A percentile compares a stretch with the other conserved stretches of the same genome.
phyloP scores from a whole-genome alignment of 2,329 filamentous ascomycete genomes.

The Penicillium sp. region DNA sequence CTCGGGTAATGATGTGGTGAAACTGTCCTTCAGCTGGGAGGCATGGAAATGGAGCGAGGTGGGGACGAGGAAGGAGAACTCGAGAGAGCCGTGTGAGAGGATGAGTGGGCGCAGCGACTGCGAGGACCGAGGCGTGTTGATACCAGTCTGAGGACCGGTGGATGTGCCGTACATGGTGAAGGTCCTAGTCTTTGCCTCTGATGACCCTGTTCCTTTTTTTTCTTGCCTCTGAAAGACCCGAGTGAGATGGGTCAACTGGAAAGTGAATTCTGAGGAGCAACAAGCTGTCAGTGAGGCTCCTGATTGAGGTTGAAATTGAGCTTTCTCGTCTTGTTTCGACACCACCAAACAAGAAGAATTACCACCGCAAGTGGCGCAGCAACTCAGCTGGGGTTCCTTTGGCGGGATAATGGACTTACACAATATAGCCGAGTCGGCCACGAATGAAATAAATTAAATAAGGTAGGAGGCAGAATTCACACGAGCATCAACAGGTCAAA shows the following conservation, averaged over 20 bases:
- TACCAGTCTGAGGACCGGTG: conserved; percentile 85
- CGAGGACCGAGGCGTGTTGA: conserved; percentile 91
- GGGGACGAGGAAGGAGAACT: conserved; percentile 91
- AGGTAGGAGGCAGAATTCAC: conserved; percentile 5
- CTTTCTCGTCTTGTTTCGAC: no score
- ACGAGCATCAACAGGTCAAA: conserved; percentile 31
- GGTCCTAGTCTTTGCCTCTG: no score
- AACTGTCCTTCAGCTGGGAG: conserved; percentile 86
- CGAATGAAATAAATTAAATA: conserved; percentile 7
- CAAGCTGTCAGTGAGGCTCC: background rate
- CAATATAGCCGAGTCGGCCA: background rate
- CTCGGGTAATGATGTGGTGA: conserved; percentile 74
- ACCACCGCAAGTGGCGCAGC: no score
- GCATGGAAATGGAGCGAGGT: conserved; percentile 95
- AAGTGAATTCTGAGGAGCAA: conserved; percentile 2
- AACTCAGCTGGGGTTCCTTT: no score
- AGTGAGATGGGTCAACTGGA: conserved; percentile 9
- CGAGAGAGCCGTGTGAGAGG: conserved; percentile 87
- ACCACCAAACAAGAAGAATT: no score
- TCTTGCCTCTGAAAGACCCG: conserved; percentile 10
- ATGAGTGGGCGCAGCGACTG: conserved; percentile 87
- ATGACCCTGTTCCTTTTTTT: background rate
- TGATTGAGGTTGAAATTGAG: no score
- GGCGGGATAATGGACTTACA: background rate
- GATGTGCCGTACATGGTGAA: conserved; percentile 73